phyloP scores from a whole-genome alignment of 1,139 yeast species.

The Candida sp. region DNA sequence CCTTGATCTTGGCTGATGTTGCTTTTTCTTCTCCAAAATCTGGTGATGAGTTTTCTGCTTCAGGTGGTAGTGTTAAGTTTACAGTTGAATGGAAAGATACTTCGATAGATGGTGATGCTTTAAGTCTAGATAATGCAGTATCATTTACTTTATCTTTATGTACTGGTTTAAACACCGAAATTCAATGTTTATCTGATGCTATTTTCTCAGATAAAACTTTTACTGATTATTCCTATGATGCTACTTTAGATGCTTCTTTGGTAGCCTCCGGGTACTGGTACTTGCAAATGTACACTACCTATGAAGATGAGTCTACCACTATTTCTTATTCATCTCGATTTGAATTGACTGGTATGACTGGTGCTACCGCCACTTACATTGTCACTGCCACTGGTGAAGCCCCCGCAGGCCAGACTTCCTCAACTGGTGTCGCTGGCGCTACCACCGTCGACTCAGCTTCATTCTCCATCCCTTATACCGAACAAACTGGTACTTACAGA shows the following conservation, averaged over 20 bases:
- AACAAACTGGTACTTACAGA: conserved; percentile 71
- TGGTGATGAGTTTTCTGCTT: conserved; percentile 48
- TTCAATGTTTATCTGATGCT: conserved; percentile 37
- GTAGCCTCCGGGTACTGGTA: conserved; percentile 66
- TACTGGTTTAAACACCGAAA: conserved; percentile 56
- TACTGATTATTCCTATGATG: conserved; percentile 28
- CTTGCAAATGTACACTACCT: conserved; percentile 57
- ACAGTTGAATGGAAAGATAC: conserved; percentile 62
- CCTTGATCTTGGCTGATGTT: conserved; percentile 47
- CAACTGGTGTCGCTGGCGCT: conserved; percentile 22
- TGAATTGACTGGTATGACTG: conserved; percentile 65
- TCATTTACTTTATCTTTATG: conserved; percentile 57
- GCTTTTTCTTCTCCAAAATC: conserved; percentile 47
- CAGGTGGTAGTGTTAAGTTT: conserved; percentile 46
- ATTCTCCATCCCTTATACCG: conserved; percentile 56
- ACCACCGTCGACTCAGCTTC: conserved; percentile 27
- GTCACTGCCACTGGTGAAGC: conserved; percentile 25
- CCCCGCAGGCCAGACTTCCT: conserved; percentile 25
- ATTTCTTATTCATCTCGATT: conserved; percentile 74
- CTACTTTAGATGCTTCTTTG: conserved; percentile 36
- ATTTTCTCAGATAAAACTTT: conserved; percentile 21
- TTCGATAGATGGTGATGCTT: conserved; percentile 36
- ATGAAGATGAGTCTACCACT: conserved; percentile 46
- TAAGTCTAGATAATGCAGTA: conserved; percentile 36
- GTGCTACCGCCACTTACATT: conserved; percentile 36